Evolutionary conservation across 2,329 filamentous ascomycete species (phyloP), one percentile per base, ranked within the genome.

Genomic region (Ceratocystiopsis sp.): DNA sequence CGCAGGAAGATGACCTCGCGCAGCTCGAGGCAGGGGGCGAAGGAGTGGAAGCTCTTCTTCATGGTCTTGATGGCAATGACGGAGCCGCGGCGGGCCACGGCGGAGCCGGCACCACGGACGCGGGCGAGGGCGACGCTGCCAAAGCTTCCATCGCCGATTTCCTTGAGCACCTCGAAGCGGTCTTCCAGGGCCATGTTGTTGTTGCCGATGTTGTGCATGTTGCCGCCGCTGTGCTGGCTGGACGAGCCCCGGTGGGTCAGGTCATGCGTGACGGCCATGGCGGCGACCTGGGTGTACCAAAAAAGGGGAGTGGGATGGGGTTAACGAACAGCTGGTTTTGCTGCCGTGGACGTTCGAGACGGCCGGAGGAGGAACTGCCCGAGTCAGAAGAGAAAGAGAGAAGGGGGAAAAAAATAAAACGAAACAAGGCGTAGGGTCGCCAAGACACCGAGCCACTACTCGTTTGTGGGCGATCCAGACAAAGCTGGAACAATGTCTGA

Each of bases 61-160:
- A 98, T 98, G 7, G 91, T 96, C 66, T 98, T 98, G 65, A 98
- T 95, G 37, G 91, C 91, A 55, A 98, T 83, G 69, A 96, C 75
- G 45, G 87, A 94, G 53, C 89, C 89, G 59, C 87, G 75, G 52
- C 86, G 81, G 55, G 89, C 89, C 50, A 94, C 75, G 59, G 78
- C 83, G 53, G 87, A 80, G 57, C 91, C 91, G 49, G 87, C 89
- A 52, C 82, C 86, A 56, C 91, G 79, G 51, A 94, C 87, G 60
- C 91, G 78, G 53, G 89, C 91, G 49, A 98, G 71, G 46, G 84
- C 82, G 50, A 98, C 91, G 58, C 86, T 96, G 46, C 91, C 91
- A 59, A 98, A 98, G 66, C 91, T 96, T 52, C 91, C 91, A 75
- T 98, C 91, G 41, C 91, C 91, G 59, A 98, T 93, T 57, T 98